Percentiles rank a stretch among this genome's conserved stretches.
These are phyloP conservation scores for Sporothrix brasiliensis DNA, from an alignment of 2,329 filamentous ascomycete genomes.

Conservation along the genomic window DNA sequence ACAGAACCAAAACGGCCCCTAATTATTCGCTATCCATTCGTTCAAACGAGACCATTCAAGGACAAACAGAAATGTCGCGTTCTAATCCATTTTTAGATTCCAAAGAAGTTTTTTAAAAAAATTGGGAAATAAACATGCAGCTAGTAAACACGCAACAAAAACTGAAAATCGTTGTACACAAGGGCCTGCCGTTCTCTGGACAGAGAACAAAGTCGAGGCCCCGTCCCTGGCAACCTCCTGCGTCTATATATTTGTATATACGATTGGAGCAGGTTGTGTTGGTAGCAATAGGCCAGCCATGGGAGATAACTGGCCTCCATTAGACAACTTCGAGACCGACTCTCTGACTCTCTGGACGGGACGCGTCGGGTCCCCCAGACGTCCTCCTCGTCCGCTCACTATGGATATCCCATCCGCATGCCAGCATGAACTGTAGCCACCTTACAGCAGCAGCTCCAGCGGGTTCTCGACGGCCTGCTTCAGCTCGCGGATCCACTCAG, in stretches of 20 bases:
- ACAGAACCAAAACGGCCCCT: neutral
- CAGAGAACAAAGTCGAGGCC: neutral
- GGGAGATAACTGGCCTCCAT: constrained; percentile 24
- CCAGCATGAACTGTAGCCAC: neutral
- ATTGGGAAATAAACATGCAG: constrained; percentile 29
- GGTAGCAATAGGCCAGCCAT: constrained; percentile 22
- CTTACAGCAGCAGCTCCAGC: constrained; percentile 86
- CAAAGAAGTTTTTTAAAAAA: constrained; percentile 11
- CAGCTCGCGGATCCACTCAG: constrained; percentile 93
- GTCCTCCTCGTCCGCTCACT: neutral
- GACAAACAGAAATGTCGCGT: neutral
- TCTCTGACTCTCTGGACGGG: neutral
- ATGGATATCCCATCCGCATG: neutral
- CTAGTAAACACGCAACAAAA: constrained; percentile 33
- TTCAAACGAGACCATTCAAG: neutral
- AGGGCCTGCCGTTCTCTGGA: constrained; percentile 21
- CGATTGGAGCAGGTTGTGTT: constrained; percentile 11
- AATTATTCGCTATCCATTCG: neutral
- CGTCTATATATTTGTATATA: constrained; percentile 28
- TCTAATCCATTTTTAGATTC: constrained; percentile 27
- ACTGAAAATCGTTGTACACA: constrained; percentile 32
- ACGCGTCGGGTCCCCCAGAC: constrained; percentile 1
- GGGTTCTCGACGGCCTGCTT: constrained; percentile 99
- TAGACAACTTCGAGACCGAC: constrained; percentile 25
- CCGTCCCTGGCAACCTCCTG: constrained; percentile 17